phyloP scores from a whole-genome alignment of 2,329 filamentous ascomycete species.

The Lanzia echinophila region DNA sequence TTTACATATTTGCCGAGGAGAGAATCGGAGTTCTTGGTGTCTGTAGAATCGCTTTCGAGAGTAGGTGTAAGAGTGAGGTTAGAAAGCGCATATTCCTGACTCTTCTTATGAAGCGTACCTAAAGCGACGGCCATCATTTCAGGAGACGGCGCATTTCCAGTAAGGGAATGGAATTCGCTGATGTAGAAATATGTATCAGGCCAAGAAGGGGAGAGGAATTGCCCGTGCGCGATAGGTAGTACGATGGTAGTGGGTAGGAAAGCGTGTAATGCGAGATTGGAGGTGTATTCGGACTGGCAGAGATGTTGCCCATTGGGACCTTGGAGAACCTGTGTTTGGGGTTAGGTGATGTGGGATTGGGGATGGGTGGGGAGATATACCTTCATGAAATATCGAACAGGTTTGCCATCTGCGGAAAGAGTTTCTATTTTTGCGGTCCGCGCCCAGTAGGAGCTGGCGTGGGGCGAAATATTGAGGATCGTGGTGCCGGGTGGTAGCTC shows the following conservation, averaged over 20 bases:
- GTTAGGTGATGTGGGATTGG: neutral
- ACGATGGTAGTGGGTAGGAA: neutral
- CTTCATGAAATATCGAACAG: neutral
- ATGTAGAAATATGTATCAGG: neutral
- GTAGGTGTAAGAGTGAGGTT: too few species aligned
- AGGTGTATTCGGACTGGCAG: neutral
- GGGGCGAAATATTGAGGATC: neutral
- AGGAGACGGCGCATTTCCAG: neutral
- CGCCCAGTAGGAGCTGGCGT: neutral
- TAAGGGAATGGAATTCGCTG: neutral
- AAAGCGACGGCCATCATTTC: neutral
- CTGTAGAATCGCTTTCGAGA: too few species aligned
- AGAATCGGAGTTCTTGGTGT: too few species aligned
- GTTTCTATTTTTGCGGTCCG: conserved; percentile 2
- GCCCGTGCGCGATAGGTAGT: neutral
- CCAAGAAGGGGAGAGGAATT: neutral
- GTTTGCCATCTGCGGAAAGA: conserved; percentile 25
- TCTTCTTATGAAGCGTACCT: neutral
- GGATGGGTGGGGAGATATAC: neutral
- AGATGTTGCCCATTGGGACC: neutral
- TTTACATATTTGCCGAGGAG: too few species aligned
- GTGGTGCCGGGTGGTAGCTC: neutral
- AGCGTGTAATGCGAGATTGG: neutral
- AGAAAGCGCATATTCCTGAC: too few species aligned
- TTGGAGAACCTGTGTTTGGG: neutral